A percentile compares a stretch with the other conserved stretches of the same genome.
Evolutionary conservation across 805 yeast species (phyloP).

Genomic region (Ogataea ramenticola): DNA sequence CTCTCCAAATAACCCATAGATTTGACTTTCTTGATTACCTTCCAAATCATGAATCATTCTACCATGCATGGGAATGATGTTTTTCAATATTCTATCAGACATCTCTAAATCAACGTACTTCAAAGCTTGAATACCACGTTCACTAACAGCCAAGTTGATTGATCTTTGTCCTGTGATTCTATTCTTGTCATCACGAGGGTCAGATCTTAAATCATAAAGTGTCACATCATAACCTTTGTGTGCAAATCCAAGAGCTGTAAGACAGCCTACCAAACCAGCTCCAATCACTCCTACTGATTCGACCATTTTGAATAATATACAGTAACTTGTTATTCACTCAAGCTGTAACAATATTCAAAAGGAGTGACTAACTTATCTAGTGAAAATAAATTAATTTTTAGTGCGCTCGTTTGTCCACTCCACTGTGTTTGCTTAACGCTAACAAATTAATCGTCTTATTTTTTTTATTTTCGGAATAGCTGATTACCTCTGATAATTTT

Average conservation of each 20-base stretch:
- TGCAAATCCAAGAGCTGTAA: constrained; percentile 75
- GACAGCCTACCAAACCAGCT: constrained; percentile 85
- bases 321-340: neutral
- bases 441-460: neutral
- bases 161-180: constrained; percentile 40
- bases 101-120: constrained; percentile 51
- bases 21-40: constrained; percentile 61
- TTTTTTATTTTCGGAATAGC: too few relatives aligned
- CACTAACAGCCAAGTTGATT: constrained; percentile 83
- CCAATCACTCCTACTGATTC: constrained; percentile 61
- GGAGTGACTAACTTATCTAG: too few relatives aligned
- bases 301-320: constrained; percentile 4
- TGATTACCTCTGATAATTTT: too few relatives aligned
- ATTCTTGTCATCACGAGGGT: constrained; percentile 40
- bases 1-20: constrained; percentile 78
- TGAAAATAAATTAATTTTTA: neutral
- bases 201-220: constrained; percentile 63
- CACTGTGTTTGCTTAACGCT: neutral
- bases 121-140: constrained; percentile 72
- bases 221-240: constrained; percentile 66
- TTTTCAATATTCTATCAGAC: constrained; percentile 46
- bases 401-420: neutral
- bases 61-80: constrained; percentile 80
- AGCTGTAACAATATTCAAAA: too few relatives aligned
- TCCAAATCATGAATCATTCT: constrained; percentile 75